Base-by-base conservation (phyloP, 331 rosid genomes). In the Rhamnella rubrinervis region DNA sequence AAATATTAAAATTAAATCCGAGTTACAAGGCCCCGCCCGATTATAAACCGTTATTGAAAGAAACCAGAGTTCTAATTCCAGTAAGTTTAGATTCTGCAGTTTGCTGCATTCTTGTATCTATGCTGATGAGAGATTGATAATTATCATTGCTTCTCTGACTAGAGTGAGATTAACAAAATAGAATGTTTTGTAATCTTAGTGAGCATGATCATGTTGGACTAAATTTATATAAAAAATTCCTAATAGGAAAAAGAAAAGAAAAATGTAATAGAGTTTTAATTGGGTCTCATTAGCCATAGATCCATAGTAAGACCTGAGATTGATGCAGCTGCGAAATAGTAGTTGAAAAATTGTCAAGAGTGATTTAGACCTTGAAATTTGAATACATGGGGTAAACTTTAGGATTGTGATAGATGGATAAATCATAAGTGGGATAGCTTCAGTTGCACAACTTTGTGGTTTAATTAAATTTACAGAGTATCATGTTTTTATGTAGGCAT, bases 1-100 rank as follows among this genome's bases (percentile, higher is more conserved):
- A 95, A 83, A 85, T 91, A 66, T 74, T 89, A 63, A 86, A 85
- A 81, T 64, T 91, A 66, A 95, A 95, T 86, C 97, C 97, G 78
- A 89, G 79, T 82, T 91, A 81, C 87, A 87, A 83, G 76, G 86
- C 89, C 77, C 99, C 96, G n/a, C 71, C 87, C 74, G 93, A 85
- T 80, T 95, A 83, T 75, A 91, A 81, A 71, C 99, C 96, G 0
- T 76, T 87, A 84, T 71, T 95, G 71, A 91, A 89, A 76, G 97
- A 91, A 82, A 88, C 82, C 71, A 81, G 58, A 8, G 76, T 89
- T 70, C 85, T 86, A 66, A 79, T 91, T 73, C 97, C 96, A 72
- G 97, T 95, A 86, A 89, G 99, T 82, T 75, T 69, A 39, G 14
- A 76, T 73, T 74, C 81, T 64, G 57, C 71, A 73, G 53, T 65